These are phyloP conservation scores for Ceratobasidium theobromae DNA, from an alignment of 1,284 basidiomycete species.

Conservation along the genomic window DNA sequence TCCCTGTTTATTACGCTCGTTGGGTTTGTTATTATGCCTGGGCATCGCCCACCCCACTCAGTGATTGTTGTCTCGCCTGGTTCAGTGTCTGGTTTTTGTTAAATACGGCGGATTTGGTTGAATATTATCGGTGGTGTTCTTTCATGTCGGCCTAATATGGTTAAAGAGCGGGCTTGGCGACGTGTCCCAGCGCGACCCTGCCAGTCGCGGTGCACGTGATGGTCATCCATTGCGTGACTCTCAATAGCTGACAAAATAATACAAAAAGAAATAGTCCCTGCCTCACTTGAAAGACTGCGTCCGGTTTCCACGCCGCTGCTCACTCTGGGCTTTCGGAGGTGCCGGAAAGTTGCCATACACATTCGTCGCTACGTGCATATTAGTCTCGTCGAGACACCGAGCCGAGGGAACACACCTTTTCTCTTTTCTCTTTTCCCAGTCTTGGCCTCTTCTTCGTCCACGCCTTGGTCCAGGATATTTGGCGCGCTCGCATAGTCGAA, in stretches of 20 bases:
- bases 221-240: too few relatives aligned
- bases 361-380: constrained; percentile 40
- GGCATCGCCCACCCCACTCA: too few relatives aligned
- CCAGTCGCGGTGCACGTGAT: neutral
- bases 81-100: neutral
- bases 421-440: constrained; percentile 48
- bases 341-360: constrained; percentile 62
- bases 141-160: neutral
- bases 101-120: neutral
- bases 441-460: constrained; percentile 41
- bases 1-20: neutral
- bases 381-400: neutral
- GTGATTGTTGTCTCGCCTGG: neutral
- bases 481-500: constrained; percentile 77
- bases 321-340: constrained; percentile 65
- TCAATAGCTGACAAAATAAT: too few relatives aligned
- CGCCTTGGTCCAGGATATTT: constrained; percentile 71
- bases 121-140: neutral
- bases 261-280: too few relatives aligned
- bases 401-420: constrained; percentile 49
- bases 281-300: constrained; percentile 72
- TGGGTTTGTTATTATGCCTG: too few relatives aligned
- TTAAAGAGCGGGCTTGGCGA: neutral
- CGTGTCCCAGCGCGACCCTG: neutral
- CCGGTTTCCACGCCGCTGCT: constrained; percentile 68